Conservation (phyloP, 1,139 yeast species). For the Taphrina populina region DNA sequence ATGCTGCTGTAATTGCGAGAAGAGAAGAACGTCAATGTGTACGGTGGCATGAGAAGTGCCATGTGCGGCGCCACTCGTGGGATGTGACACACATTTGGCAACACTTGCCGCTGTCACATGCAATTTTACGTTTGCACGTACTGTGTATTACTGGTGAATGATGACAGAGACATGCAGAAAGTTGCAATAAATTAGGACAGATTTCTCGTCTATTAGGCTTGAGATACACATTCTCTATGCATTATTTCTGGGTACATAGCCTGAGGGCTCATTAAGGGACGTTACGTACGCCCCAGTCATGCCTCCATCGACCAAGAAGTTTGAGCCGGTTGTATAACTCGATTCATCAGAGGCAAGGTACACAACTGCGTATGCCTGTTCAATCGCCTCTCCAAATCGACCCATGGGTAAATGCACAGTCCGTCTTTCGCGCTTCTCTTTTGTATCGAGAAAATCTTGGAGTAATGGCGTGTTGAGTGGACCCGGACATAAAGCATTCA, state of each 20-base stretch:
- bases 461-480: conserved; percentile 58
- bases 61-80: too few relatives aligned
- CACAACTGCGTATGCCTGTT: conserved; percentile 78
- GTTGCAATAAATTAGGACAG: too few relatives aligned
- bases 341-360: conserved; percentile 79
- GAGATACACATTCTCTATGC: too few relatives aligned
- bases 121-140: too few relatives aligned
- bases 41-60: too few relatives aligned
- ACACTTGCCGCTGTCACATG: too few relatives aligned
- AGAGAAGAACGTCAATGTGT: too few relatives aligned
- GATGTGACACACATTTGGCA: too few relatives aligned
- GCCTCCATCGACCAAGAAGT: conserved; percentile 84
- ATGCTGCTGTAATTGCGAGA: too few relatives aligned
- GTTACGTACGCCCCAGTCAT: conserved; percentile 37
- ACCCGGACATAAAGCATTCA: conserved; percentile 69
- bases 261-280: conserved; percentile 9
- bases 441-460: conserved; percentile 53
- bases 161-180: too few relatives aligned
- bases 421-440: conserved; percentile 45
- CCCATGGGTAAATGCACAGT: conserved; percentile 54
- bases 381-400: conserved; percentile 58
- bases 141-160: too few relatives aligned
- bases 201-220: too few relatives aligned
- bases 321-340: conserved; percentile 79
- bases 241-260: conserved; percentile 24